phyloP scores from a whole-genome alignment of 2,329 filamentous ascomycete genomes.

The Hysterium pulicare region DNA sequence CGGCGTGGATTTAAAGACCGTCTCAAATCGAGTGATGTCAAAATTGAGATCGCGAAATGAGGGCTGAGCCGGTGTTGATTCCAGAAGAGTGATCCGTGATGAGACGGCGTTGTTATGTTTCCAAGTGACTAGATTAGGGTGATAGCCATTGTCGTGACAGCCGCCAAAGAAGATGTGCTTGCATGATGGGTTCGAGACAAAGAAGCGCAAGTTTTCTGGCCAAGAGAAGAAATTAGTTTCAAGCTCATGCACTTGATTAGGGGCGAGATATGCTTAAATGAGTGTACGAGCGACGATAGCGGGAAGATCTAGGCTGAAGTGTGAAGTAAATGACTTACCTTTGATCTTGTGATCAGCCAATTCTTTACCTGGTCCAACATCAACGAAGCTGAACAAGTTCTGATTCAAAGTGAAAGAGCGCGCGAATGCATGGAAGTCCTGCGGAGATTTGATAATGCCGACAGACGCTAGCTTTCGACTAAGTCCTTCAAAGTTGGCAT shows the following conservation, averaged over 20 bases:
- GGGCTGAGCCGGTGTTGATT: constrained; percentile 40
- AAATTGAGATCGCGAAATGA: constrained; percentile 44
- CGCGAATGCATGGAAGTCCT: constrained; percentile 42
- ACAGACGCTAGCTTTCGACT: constrained; percentile 40
- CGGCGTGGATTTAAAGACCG: constrained; percentile 41
- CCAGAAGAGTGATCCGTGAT: constrained; percentile 44
- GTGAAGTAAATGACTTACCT: constrained; percentile 21
- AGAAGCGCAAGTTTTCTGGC: constrained; percentile 45
- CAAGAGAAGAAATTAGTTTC: neutral
- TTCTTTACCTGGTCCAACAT: constrained; percentile 47
- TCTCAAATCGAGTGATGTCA: constrained; percentile 36
- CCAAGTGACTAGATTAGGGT: constrained; percentile 45
- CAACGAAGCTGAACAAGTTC: constrained; percentile 46
- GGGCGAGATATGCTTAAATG: neutral
- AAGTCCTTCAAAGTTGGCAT: constrained; percentile 47
- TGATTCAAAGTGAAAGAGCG: constrained; percentile 45
- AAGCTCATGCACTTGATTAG: neutral
- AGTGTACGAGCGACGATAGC: neutral
- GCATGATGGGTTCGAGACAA: constrained; percentile 45
- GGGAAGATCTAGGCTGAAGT: neutral
- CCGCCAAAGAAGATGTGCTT: constrained; percentile 48
- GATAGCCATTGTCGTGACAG: constrained; percentile 47
- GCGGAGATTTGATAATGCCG: constrained; percentile 38
- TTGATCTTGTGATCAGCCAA: constrained; percentile 47
- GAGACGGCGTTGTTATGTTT: constrained; percentile 38